Evolutionary conservation across 495 filamentous ascomycete species (phyloP), one percentile per base, ranked within the genome.

Genomic region (Ramalina peruviana): DNA sequence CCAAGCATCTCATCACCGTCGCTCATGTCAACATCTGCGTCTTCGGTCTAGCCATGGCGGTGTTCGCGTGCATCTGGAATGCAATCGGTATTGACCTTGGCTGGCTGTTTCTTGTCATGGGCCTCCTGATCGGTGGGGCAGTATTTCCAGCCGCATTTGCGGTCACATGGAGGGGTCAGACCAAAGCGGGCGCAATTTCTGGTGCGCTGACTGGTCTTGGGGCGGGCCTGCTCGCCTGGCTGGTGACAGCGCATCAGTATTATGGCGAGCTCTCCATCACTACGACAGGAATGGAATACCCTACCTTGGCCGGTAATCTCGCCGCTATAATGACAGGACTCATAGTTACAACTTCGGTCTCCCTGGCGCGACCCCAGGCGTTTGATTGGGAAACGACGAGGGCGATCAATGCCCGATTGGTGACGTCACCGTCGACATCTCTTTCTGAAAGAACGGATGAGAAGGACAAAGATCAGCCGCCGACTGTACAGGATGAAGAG

Each of bases 141-240:
- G 57, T 75, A 49, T 68, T 76, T 48, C 72, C 73, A 6, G 68
- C 72, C 57, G 63, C 67, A 1, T 72, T 72, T 50, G 71, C 72
- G 11, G 61, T 76, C 46, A 63, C 74, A 38, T 75, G 73, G 73
- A 57, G 56, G 2, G 59, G 63, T 7, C 72, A 75, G 56, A 70
- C 60, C 47, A 65, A 57, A 43, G 54, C 62, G 0, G 71, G 67
- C 3, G 67, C 70, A 4, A 67, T 72, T 17, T 53, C 72, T 3
- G 63, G 66, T 6, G 71, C 73, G 0, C 49, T 74, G 1, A 58
- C 70, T 0, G 69, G 70, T 0, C 46, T 73, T 0, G 61, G 60
- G 0, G 68, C 70, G 0, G 69, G 70, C 7, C 42, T 76, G 9
- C 62, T 63, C 6, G 66, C 65, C 20, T 76, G 73, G 70, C 67